Evolutionary conservation across 495 filamentous ascomycete genomes (phyloP).

Genomic region (Filosporella fistucella): DNA sequence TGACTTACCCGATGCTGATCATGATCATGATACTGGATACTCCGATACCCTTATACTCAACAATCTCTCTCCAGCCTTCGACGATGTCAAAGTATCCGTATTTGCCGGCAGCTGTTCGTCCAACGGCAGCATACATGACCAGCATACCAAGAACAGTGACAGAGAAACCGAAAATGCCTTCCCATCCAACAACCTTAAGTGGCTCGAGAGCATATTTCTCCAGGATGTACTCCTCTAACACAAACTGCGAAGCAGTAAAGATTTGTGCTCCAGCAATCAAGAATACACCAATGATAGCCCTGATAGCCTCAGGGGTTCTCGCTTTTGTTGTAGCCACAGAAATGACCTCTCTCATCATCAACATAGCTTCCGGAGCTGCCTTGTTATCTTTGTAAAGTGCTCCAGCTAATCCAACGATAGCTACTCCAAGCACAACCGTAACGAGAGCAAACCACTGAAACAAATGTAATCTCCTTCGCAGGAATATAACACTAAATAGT

Average conservation of each 20-base stretch:
- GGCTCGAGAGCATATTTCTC: constrained; percentile 87
- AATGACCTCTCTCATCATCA: constrained; percentile 14
- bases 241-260: constrained; percentile 94
- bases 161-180: constrained; percentile 87
- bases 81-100: constrained; percentile 86
- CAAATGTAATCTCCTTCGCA: constrained; percentile 66
- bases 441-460: constrained; percentile 90
- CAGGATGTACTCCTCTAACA: constrained; percentile 90
- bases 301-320: constrained; percentile 54
- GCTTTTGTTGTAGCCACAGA: constrained; percentile 23
- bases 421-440: constrained; percentile 84
- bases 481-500: constrained; percentile 87
- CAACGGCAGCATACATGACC: constrained; percentile 71
- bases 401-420: constrained; percentile 83
- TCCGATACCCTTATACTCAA: constrained; percentile 60
- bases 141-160: constrained; percentile 78
- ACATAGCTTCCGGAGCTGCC: constrained; percentile 26
- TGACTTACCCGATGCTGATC: constrained; percentile 86
- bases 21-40: constrained; percentile 83
- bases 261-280: constrained; percentile 92
- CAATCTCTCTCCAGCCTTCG: constrained; percentile 78
- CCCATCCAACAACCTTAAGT: constrained; percentile 91
- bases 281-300: constrained; percentile 75
- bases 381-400: constrained; percentile 66
- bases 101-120: constrained; percentile 64